These are phyloP conservation scores for Colletotrichum limetticola DNA, from an alignment of 2,329 filamentous ascomycete species.

Conservation along the genomic window DNA sequence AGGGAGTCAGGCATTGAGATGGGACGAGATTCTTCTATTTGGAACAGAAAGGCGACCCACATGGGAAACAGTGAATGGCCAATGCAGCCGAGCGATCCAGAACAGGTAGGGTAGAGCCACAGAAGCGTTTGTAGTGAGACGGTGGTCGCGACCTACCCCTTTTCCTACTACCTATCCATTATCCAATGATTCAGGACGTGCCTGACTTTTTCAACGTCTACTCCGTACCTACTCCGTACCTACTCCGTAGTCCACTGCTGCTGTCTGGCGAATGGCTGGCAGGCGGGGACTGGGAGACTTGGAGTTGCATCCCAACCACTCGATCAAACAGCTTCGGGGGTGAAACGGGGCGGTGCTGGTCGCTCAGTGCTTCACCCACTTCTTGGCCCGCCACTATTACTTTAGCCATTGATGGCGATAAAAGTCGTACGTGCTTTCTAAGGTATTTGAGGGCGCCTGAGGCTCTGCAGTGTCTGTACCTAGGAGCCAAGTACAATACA, in stretches of 20 bases:
- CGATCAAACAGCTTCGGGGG: slow-evolving; percentile 12
- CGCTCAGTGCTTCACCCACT: slow-evolving; percentile 13
- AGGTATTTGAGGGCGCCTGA: background rate
- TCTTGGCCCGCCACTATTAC: slow-evolving; percentile 3
- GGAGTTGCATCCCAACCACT: slow-evolving; percentile 22
- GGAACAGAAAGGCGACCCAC: slow-evolving; percentile 3
- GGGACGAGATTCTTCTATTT: slow-evolving; percentile 11
- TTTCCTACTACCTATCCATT: background rate
- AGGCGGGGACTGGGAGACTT: background rate
- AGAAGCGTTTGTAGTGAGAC: slow-evolving; percentile 10
- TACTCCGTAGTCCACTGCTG: background rate
- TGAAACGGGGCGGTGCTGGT: slow-evolving; percentile 30
- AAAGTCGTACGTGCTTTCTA: background rate
- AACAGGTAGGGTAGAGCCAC: background rate
- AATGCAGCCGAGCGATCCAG: background rate
- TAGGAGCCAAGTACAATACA: background rate
- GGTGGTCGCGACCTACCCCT: background rate
- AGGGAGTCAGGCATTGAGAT: background rate
- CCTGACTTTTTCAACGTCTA: no score
- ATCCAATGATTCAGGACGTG: no score
- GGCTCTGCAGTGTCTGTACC: background rate
- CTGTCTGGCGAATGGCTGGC: background rate
- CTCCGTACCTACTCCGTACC: no score
- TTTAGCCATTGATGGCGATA: background rate
- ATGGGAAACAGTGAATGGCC: background rate